Evolutionary conservation across 202 grass and related monocot genomes (phyloP), one percentile per base, ranked within the genome.

Genomic region (Carex sylvatica): DNA sequence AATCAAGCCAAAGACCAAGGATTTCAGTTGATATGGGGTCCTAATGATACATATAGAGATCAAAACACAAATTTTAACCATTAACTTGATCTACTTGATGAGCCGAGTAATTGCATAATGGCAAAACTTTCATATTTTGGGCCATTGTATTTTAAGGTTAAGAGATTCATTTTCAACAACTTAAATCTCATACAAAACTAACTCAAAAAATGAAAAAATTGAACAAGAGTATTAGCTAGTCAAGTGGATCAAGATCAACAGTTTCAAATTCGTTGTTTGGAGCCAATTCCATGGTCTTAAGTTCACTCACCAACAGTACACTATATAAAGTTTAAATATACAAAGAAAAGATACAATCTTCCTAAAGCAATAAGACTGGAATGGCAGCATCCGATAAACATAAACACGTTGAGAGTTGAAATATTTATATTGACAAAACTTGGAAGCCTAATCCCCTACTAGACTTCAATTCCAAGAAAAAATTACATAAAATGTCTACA

Each of bases 391-490:
- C 6, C 23, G 1, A 53, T 18, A 14, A 52, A 31, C 22, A 54
- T 3, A 31, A 33, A 56, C 49, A 70, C 14, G 5, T 31, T 76
- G 18, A 22, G 4, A 59, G 16, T 56, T 58, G 4, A 59, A 36
- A 77, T 59, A 77, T 54, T 77, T 59, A 13, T 19, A 77, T 59
- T 59, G 6, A 76, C 73, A 19, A 53, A 16, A 59, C 28, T 77
- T 4, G 30, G 18, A 58, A 77, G 74, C 16, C 28, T 77, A 77
- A 77, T 59, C 2, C 30, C 28, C 16, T 23, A 72, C 42, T 23
- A 49, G 14, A 19, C 49, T 74, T 76, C 49, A 22, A 31, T 56
- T 56, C 6, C 42, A 1, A 54, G 22, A 2, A 49, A 55, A 44
- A 18, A 54, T 9, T 31, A 74, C 71, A 76, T 74, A 74, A 20